Base-by-base conservation (phyloP, 768 basidiomycete species). In the Amanita fuliginea region DNA sequence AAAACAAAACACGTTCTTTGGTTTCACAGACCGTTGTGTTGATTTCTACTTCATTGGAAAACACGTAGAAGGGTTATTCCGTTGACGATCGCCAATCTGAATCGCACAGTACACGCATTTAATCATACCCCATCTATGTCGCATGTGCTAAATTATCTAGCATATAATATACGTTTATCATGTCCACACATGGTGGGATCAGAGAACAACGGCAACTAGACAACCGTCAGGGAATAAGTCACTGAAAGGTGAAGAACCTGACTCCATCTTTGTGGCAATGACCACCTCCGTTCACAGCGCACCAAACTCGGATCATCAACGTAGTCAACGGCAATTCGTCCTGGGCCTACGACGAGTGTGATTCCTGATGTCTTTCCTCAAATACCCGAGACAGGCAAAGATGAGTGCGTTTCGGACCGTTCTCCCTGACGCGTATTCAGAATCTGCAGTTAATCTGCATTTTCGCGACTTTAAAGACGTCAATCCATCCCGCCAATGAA, bases 241-340 rank as follows among this genome's bases (percentile, higher is more conserved):
- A 14, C 14, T 26, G 28, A 30, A 32, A 32, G 32, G 32, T 32
- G 32, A 4, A 13, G 28, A 43, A 16, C 18, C 42, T n/a, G 42
- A 28, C 16, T 9, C n/a, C 26, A 32, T 28, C 14, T 26, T 26
- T n/a, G 24, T n/a, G n/a, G 26, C 42, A 32, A 32, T 26, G n/a
- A 43, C 28, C 30, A 4, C 42, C 42, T 43, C 42, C 42, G 42
- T 43, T 43, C 42, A 43, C 42, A 43, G 26, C 42, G 42, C 42
- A 43, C 7, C 2, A 28, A 42, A 28, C 42, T 43, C 42, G 42
- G 42, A 43, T 43, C 42, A 32, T 16, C 26, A 43, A 26, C 39
- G 16, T 21, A 11, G 9, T 40, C 21, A 21, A 19, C 16, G 21
- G 10, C 39, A 11, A 40, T 19, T 19, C 21, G 18, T 32, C 28